Evolutionary conservation across 805 yeast genomes (phyloP).

Genomic region (Osmozyma mogii): DNA sequence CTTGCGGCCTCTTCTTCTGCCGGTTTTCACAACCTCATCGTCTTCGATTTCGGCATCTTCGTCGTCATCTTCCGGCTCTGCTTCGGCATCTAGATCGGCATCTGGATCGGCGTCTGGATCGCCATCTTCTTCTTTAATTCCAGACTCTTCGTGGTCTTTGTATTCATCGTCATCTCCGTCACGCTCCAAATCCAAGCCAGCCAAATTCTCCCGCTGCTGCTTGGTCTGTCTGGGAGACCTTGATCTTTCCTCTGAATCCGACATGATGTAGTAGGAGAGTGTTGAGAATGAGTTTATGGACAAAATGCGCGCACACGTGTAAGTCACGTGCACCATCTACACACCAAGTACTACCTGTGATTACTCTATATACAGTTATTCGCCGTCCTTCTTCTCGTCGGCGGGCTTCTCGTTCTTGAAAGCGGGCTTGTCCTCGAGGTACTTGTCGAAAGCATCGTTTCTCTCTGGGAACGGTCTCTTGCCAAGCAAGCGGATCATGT

Average conservation of each 20-base stretch:
- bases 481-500: constrained; percentile 84
- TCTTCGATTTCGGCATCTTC: constrained; percentile 13
- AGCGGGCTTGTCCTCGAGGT: constrained; percentile 42
- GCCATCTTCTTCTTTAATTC: constrained; percentile 11
- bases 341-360: no score
- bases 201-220: constrained; percentile 9
- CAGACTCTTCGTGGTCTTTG: constrained; percentile 8
- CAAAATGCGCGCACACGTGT: not conserved
- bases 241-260: not conserved
- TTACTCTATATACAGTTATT: constrained; percentile 1
- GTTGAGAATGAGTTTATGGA: not conserved
- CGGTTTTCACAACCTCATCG: constrained; percentile 1
- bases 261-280: not conserved
- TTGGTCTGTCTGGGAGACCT: constrained; percentile 11
- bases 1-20: constrained; percentile 8
- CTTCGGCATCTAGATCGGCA: constrained; percentile 11
- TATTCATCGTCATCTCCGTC: constrained; percentile 13
- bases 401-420: constrained; percentile 27
- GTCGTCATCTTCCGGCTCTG: constrained; percentile 6
- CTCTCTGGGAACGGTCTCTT: constrained; percentile 87
- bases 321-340: not conserved
- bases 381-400: constrained; percentile 20
- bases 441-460: constrained; percentile 85
- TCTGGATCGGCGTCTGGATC: constrained; percentile 4
- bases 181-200: constrained; percentile 14